Evolutionary conservation across 1,139 yeast genomes (phyloP).

Genomic region (Geotrichum aggregatum): DNA sequence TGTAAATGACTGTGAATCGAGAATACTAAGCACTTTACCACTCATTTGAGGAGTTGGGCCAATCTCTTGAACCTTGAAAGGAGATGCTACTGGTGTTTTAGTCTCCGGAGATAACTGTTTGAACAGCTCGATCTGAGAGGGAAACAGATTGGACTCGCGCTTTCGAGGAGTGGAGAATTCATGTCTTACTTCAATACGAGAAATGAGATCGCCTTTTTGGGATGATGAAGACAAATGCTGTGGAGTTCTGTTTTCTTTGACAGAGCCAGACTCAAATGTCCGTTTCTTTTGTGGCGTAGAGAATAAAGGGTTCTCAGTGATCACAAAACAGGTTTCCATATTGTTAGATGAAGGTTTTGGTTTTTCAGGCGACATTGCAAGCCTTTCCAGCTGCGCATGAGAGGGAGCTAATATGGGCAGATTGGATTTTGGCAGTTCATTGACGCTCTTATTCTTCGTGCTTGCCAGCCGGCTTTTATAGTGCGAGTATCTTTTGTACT

Average conservation of each 20-base stretch:
- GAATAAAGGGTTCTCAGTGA: too few species aligned
- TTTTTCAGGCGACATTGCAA: background rate
- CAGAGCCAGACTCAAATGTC: background rate
- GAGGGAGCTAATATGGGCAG: constrained; percentile 4
- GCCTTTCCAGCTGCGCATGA: constrained; percentile 10
- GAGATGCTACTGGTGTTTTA: constrained; percentile 5
- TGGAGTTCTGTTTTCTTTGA: too few species aligned
- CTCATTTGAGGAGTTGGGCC: constrained; percentile 78
- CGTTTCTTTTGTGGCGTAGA: background rate
- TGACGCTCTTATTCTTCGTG: background rate
- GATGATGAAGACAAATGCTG: too few species aligned
- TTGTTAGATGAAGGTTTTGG: constrained; percentile 1
- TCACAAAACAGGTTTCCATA: too few species aligned
- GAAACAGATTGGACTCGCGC: background rate
- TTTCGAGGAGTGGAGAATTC: constrained; percentile 1
- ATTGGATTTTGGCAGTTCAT: background rate
- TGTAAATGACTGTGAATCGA: constrained; percentile 45
- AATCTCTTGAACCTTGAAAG: constrained; percentile 39
- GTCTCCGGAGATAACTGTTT: background rate
- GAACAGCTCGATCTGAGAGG: background rate
- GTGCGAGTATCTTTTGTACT: constrained; percentile 44
- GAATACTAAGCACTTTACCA: constrained; percentile 63
- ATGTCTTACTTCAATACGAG: too few species aligned
- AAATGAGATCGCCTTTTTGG: too few species aligned
- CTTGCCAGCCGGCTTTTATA: constrained; percentile 9